phyloP scores from a whole-genome alignment of 2,329 filamentous ascomycete genomes.

The Aspergillus proliferans region DNA sequence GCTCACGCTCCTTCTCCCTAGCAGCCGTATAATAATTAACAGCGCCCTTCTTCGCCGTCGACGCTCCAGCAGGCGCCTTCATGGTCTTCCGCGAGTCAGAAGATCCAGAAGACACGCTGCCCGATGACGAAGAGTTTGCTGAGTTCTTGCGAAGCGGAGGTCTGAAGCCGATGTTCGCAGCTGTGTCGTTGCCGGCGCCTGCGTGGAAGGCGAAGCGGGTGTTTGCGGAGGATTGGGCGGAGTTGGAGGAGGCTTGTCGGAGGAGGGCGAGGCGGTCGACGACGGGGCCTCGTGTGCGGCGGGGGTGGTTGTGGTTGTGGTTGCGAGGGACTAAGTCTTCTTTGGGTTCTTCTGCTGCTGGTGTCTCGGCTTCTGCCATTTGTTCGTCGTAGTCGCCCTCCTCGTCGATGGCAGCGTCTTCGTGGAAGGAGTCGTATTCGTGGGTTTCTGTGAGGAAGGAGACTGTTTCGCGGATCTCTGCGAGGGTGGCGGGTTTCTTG shows the following conservation, averaged over 20 bases:
- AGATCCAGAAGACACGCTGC: conserved; percentile 13
- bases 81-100: conserved; percentile 19
- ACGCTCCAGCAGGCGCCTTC: conserved; percentile 27
- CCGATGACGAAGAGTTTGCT: conserved; percentile 24
- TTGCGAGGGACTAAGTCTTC: conserved; percentile 22
- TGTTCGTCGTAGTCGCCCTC: conserved; percentile 41
- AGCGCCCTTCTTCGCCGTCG: conserved; percentile 53
- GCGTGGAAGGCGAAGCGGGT: conserved; percentile 31
- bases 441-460: conserved; percentile 73
- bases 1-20: conserved; percentile 54
- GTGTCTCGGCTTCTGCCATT: conserved; percentile 14
- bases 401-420: conserved; percentile 45
- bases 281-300: conserved; percentile 36
- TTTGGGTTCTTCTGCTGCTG: conserved; percentile 14
- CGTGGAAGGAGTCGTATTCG: conserved; percentile 50
- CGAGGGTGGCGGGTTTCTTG: conserved; percentile 66
- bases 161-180: conserved; percentile 25
- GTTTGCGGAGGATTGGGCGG: conserved; percentile 23
- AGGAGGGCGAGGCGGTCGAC: conserved; percentile 41
- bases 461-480: conserved; percentile 75
- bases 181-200: conserved; percentile 10
- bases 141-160: conserved; percentile 28
- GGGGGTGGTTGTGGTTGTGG: conserved; percentile 20
- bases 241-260: conserved; percentile 40
- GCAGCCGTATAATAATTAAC: conserved; percentile 53